Evolutionary conservation across 352 stramenopile genomes (phyloP), one percentile per base, ranked within the genome.

Genomic region (Phytopythium helicoides): DNA sequence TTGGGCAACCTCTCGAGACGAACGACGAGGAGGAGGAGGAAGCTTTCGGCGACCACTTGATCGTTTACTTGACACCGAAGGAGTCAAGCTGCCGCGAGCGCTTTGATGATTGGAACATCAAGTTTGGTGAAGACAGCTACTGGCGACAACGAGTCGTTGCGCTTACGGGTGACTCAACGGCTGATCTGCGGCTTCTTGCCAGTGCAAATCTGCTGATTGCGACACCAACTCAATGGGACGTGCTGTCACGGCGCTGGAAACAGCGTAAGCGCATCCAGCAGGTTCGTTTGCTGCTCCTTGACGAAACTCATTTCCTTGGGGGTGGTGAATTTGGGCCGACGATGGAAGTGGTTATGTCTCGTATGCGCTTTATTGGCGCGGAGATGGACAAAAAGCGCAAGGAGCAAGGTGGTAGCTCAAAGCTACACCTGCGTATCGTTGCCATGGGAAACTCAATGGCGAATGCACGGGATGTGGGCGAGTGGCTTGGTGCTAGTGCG

Each of bases 251-350:
- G 42, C 84, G 95, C 50, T 99, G 97, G 96, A 98, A 97, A 62
- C 95, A 99, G 64, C 83, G 96, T 44, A 99, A 98, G 64, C 86
- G 85, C 40, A 93, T 99, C 35, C 95, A 99, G 53, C 76, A 90
- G 52, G 80, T 99, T 18, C 79, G 76, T 23, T 75, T 99, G 8
- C 85, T 99, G 26, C 78, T 99, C 48, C 79, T 98, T 21, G 98
- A 99, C 71, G 96, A 99, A 56, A 54, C 99, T 33, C 97, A 99
- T 62, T 97, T 99, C 52, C 78, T 99, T 5, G 97, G 96, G 23
- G 80, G 79, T 12, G 86, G 81, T 7, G 71, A 89, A 71, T 88
- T 80, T 33, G 85, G 85, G 9, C 91, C 96, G 14, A 98, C 89
- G 11, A 92, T 99, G 57, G 98, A 99, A 68, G 82, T 99, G 28